Conservation (phyloP, 208 protist species). For the Lotmaria passim region DNA sequence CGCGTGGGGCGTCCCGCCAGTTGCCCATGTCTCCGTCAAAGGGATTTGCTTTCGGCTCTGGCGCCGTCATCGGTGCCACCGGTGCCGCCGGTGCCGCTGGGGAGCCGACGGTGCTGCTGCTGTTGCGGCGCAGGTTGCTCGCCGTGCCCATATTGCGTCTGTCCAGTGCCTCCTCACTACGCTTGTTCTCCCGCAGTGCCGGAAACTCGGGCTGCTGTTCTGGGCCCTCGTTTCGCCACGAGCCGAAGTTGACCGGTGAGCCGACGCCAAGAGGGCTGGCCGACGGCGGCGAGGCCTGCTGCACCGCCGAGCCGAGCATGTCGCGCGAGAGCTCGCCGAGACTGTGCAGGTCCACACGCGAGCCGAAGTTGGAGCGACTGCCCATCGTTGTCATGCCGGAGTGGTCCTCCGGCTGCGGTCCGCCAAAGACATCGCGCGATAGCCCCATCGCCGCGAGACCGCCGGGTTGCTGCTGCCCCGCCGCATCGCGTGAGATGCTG, state of each 20-base stretch:
- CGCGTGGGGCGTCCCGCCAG: conserved; percentile 72
- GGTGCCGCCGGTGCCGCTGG: conserved; percentile 5
- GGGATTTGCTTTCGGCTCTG: conserved; percentile 30
- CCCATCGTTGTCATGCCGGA: conserved; percentile 29
- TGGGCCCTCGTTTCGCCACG: conserved; percentile 63
- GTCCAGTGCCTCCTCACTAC: conserved; percentile 31
- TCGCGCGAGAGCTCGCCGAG: conserved; percentile 74
- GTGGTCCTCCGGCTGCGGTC: conserved; percentile 46
- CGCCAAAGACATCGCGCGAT: conserved; percentile 75
- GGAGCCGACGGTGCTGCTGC: conserved; percentile 19
- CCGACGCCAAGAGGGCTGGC: conserved; percentile 33
- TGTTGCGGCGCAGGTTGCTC: conserved; percentile 27
- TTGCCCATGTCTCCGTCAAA: conserved; percentile 46
- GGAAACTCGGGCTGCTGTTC: conserved; percentile 56
- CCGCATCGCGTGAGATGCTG: conserved; percentile 48
- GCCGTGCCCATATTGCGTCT: conserved; percentile 33
- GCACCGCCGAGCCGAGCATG: conserved; percentile 68
- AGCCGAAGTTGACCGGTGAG: conserved; percentile 50
- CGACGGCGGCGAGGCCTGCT: conserved; percentile 34
- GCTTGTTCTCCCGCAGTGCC: conserved; percentile 31
- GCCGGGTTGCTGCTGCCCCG: conserved; percentile 52
- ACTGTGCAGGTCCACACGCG: conserved; percentile 50
- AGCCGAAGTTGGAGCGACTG: conserved; percentile 64
- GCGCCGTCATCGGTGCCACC: conserved; percentile 16
- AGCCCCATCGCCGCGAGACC: conserved; percentile 45